A percentile compares a stretch with the other conserved stretches of the same genome.
Conservation (phyloP, 2,329 filamentous ascomycete species). For the Botrytis porri region DNA sequence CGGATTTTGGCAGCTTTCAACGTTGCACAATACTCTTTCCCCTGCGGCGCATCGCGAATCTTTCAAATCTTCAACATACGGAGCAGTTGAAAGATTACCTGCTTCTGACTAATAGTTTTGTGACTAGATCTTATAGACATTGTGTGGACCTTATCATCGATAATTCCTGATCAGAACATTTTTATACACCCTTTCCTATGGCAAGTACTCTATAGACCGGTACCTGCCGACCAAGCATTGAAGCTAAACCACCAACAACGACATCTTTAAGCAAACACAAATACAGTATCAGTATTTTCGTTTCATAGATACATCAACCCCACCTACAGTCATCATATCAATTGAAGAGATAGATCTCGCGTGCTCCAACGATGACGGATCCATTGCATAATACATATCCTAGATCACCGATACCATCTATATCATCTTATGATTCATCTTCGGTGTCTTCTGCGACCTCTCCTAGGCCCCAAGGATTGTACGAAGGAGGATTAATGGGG, state of each 20-base stretch:
- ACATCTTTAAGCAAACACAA: neutral
- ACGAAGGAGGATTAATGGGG: conserved; percentile 52
- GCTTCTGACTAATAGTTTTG: neutral
- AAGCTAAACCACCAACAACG: conserved; percentile 4
- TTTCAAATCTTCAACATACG: conserved; percentile 18
- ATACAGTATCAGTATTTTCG: neutral
- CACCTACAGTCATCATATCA: conserved; percentile 7
- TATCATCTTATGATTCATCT: conserved; percentile 61
- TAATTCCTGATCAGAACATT: neutral
- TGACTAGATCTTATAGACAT: conserved; percentile 2
- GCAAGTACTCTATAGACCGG: neutral
- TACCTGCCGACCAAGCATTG: conserved; percentile 14
- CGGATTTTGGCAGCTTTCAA: conserved; percentile 35
- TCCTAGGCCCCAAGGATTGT: conserved; percentile 52
- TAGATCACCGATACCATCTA: conserved; percentile 60
- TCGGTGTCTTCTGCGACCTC: conserved; percentile 62
- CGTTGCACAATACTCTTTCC: conserved; percentile 31
- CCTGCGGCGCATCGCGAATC: conserved; percentile 31
- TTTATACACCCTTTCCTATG: neutral
- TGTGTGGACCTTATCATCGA: neutral
- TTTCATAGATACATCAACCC: neutral
- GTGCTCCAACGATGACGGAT: conserved; percentile 48
- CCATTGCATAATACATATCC: conserved; percentile 56
- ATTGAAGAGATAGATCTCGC: conserved; percentile 25
- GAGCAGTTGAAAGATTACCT: conserved; percentile 1